A percentile compares a stretch with the other conserved stretches of the same genome.
Conservation (phyloP, 768 basidiomycete genomes). For the Naganishia vaughanmartiniae region DNA sequence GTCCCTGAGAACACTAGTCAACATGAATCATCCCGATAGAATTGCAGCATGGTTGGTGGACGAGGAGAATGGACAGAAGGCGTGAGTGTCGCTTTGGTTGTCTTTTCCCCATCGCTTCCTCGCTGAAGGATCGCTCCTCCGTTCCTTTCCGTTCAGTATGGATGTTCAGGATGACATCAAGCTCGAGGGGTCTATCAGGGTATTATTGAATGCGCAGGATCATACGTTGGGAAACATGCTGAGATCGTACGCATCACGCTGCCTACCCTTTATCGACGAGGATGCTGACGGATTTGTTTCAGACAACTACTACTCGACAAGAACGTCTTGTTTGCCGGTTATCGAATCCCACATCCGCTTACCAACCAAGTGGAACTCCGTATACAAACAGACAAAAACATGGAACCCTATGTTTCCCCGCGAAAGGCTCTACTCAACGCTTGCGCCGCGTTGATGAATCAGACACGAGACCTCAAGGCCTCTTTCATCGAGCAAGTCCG, state of each 20-base stretch:
- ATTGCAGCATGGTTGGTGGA: conserved; percentile 83
- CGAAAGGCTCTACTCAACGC: conserved; percentile 70
- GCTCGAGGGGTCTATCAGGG: conserved; percentile 93
- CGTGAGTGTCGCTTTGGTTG: conserved; percentile 62
- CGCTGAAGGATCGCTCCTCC: neutral
- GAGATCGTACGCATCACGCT: conserved; percentile 58
- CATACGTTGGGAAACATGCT: conserved; percentile 96
- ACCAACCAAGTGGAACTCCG: conserved; percentile 93
- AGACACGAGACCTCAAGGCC: conserved; percentile 53
- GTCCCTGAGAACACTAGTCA: conserved; percentile 43
- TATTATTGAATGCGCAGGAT: conserved; percentile 93
- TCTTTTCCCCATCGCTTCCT: neutral
- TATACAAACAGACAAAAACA: conserved; percentile 85
- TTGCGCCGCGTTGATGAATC: conserved; percentile 73
- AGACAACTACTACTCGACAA: conserved; percentile 89
- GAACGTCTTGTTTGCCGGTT: conserved; percentile 88
- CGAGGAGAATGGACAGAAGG: conserved; percentile 76
- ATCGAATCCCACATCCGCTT: conserved; percentile 95
- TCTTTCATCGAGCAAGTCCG: conserved; percentile 52
- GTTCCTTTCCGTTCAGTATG: conserved; percentile 58
- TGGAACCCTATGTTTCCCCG: conserved; percentile 66
- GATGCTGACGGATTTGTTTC: conserved; percentile 1
- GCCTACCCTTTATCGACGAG: neutral
- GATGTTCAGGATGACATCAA: conserved; percentile 93
- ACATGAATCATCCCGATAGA: conserved; percentile 89